Percentiles rank a stretch among this genome's conserved stretches.
These are phyloP conservation scores for Umbilicaria muhlenbergii DNA, from an alignment of 495 filamentous ascomycete species.

Conservation along the genomic window DNA sequence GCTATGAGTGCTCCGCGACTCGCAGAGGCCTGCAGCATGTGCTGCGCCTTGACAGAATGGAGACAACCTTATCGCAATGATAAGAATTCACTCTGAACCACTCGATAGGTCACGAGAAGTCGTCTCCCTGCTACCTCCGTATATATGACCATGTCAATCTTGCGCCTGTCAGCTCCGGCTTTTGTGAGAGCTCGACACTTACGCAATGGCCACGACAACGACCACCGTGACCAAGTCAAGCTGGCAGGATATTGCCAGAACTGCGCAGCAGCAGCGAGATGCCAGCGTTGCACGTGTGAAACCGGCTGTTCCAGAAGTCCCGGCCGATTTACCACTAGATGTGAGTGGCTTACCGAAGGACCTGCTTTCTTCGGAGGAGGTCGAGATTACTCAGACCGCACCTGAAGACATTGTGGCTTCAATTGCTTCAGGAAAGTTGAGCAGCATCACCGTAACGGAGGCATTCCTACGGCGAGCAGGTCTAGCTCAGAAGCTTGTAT, in stretches of 20 bases:
- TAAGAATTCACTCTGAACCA: too few species aligned
- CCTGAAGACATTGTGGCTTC: constrained; percentile 19
- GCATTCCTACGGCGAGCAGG: constrained; percentile 32
- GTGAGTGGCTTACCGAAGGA: constrained; percentile 22
- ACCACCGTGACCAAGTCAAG: constrained; percentile 5
- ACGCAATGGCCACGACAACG: neutral
- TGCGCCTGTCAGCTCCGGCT: too few species aligned
- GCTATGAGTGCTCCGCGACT: too few species aligned
- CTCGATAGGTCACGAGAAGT: too few species aligned
- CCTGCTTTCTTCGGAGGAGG: constrained; percentile 21
- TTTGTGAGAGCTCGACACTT: too few species aligned
- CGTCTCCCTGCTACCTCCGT: too few species aligned
- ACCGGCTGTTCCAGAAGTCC: constrained; percentile 19
- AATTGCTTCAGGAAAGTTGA: constrained; percentile 20
- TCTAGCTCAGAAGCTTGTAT: constrained; percentile 27
- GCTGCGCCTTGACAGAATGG: too few species aligned
- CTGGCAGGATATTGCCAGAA: constrained; percentile 26
- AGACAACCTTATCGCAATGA: too few species aligned
- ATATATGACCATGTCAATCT: too few species aligned
- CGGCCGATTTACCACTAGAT: constrained; percentile 18
- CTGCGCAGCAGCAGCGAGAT: constrained; percentile 23
- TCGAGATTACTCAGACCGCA: constrained; percentile 23
- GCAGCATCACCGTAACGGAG: constrained; percentile 21
- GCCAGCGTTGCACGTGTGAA: constrained; percentile 21
- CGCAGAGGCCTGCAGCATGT: too few species aligned